phyloP scores from a whole-genome alignment of 768 basidiomycete species.

The Panus rudis region DNA sequence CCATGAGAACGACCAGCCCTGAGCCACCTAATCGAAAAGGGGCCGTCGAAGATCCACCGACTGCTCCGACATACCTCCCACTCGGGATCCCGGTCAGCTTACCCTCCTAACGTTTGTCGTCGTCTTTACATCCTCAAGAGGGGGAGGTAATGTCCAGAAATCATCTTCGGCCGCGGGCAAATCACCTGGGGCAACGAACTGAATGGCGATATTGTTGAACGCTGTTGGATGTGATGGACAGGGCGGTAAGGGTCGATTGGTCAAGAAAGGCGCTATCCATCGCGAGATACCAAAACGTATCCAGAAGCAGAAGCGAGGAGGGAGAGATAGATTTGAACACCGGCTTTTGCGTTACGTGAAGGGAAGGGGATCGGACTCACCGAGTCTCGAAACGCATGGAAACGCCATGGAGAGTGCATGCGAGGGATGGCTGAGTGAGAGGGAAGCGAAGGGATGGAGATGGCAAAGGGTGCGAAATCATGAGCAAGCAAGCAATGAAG shows the following conservation, averaged over 20 bases:
- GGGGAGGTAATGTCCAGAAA: conserved; percentile 25
- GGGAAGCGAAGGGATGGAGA: conserved; percentile 1
- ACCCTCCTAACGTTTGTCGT: no score
- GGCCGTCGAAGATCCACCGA: no score
- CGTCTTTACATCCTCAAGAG: no score
- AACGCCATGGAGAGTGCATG: conserved; percentile 42
- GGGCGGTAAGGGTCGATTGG: conserved; percentile 40
- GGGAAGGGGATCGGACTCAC: conserved; percentile 30
- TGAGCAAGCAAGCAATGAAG: conserved; percentile 2
- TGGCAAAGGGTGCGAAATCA: not conserved
- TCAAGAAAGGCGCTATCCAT: conserved; percentile 41
- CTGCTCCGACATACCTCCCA: no score
- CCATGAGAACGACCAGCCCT: no score
- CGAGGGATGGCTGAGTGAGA: conserved; percentile 45
- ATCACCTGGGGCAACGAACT: conserved; percentile 31
- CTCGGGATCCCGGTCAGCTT: no score
- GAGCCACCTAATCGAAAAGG: no score
- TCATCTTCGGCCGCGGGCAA: conserved; percentile 16
- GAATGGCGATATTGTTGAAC: conserved; percentile 62
- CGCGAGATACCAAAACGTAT: not conserved
- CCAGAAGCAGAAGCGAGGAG: conserved; percentile 6
- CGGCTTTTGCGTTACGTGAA: not conserved
- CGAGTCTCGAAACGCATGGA: conserved; percentile 47
- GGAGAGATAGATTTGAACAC: not conserved
- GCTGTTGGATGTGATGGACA: conserved; percentile 49